Conservation (phyloP, 2,329 filamentous ascomycete species). For the Aspergillus quadricinctus region DNA sequence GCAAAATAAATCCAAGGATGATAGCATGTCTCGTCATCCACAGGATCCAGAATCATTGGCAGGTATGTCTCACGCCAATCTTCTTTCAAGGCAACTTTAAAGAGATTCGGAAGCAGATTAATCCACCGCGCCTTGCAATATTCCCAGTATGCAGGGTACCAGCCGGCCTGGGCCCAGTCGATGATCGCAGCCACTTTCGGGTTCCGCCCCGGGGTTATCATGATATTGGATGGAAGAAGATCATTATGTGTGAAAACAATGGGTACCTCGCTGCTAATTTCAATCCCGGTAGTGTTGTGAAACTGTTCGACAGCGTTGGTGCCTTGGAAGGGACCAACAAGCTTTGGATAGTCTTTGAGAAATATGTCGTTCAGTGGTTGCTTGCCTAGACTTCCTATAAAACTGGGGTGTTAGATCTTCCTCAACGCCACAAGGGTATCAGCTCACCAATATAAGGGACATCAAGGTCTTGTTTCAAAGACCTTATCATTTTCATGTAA, state of each 20-base stretch:
- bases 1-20: constrained; percentile 32
- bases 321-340: constrained; percentile 28
- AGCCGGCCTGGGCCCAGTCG: constrained; percentile 28
- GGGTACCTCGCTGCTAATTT: constrained; percentile 19
- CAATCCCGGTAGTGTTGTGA: constrained; percentile 28
- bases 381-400: constrained; percentile 26
- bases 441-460: constrained; percentile 21
- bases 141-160: constrained; percentile 32
- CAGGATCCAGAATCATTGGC: constrained; percentile 26
- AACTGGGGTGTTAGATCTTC: constrained; percentile 1
- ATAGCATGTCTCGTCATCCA: constrained; percentile 29
- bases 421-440: constrained; percentile 1
- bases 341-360: constrained; percentile 14
- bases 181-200: constrained; percentile 22
- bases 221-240: constrained; percentile 17
- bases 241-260: constrained; percentile 23
- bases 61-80: constrained; percentile 31
- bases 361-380: constrained; percentile 31
- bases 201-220: constrained; percentile 19
- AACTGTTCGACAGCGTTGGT: constrained; percentile 27
- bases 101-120: constrained; percentile 14
- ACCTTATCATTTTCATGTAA: constrained; percentile 20
- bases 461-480: constrained; percentile 8
- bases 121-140: constrained; percentile 27
- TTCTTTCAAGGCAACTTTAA: constrained; percentile 19